Percentiles rank a stretch among this genome's conserved stretches.
Evolutionary conservation across 129 eudicot species (phyloP).

Genomic region (Pulicaria dysenterica): DNA sequence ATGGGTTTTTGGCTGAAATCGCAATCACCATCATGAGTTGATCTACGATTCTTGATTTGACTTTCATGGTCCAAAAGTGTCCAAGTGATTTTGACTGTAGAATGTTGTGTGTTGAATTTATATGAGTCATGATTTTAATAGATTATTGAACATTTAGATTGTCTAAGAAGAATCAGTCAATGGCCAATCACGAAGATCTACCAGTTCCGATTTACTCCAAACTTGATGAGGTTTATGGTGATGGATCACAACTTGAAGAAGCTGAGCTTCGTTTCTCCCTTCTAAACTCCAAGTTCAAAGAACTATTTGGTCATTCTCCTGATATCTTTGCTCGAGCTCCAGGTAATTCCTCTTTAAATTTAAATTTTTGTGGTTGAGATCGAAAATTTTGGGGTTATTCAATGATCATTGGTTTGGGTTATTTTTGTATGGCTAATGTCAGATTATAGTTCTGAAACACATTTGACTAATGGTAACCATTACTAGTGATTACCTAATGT

Average conservation of each 20-base stretch:
- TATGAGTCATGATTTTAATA: too few species aligned
- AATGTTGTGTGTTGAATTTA: too few species aligned
- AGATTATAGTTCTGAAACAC: constrained; percentile 8
- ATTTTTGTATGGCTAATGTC: background rate
- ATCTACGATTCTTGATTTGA: too few species aligned
- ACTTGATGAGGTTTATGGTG: constrained; percentile 73
- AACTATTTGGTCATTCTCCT: constrained; percentile 56
- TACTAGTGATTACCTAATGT: constrained; percentile 5
- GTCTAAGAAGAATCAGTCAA: constrained; percentile 8
- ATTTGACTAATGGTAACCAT: constrained; percentile 10
- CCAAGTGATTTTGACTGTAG: too few species aligned
- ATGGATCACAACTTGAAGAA: constrained; percentile 87
- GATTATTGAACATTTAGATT: too few species aligned
- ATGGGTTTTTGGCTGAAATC: too few species aligned
- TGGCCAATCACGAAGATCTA: constrained; percentile 83
- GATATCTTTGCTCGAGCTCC: constrained; percentile 87
- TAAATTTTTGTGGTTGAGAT: background rate
- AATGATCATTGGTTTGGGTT: background rate
- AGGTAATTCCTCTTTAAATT: constrained; percentile 41
- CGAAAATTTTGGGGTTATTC: background rate
- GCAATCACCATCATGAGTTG: too few species aligned
- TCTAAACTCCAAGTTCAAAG: constrained; percentile 57
- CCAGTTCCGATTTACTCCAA: constrained; percentile 66
- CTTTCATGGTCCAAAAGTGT: too few species aligned
- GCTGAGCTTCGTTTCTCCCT: constrained; percentile 68